Evolutionary conservation across 2,329 filamentous ascomycete genomes (phyloP), one percentile per base, ranked within the genome.

Genomic region (Thermochaetoides dissita): DNA sequence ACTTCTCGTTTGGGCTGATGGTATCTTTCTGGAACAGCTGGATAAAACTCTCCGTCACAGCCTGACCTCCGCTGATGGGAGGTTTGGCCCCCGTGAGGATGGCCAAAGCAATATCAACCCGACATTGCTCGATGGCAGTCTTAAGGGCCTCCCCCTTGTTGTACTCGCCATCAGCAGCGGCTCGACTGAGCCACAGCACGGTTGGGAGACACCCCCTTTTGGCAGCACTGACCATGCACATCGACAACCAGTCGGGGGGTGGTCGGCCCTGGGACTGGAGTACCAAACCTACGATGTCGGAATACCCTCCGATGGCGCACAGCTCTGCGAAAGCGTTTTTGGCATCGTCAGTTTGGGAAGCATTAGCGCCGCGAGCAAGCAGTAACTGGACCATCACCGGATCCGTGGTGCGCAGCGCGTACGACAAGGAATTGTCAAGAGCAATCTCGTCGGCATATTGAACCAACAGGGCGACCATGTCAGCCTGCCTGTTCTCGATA

Each of bases 101-200:
- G 6, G 72, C 71, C 29, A 77, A 60, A 0, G 63, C 67, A 34
- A 79, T 65, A 47, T 79, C 73, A 40, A 67, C 61, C 9, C 71
- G 63, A 10, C 69, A 66, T 17, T 65, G 60, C 0, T 55, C 56
- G 24, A 77, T 57, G 3, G 73, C 71, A 0, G 61, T 53, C 44
- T 67, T 70, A 28, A 79, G 59, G 1, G 71, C 72, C 12, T 72
- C 66, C 8, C 66, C 70, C 2, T 64, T 57, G 46, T 72, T 67
- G 49, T 68, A 63, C 46, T 70, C 68, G 6, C 67, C 68, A 39
- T 78, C 70, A 2, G 72, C 73, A 2, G 59, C 63, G 0, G 71
- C 69, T 30, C 69, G 65, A 46, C 67, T 72, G 1, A 77, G 59
- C 33, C 65, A 60, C 7, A 67, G 49, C 0, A 76, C 71, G 1